Evolutionary conservation across 805 yeast species (phyloP).

Genomic region (Teunomyces pallodes): DNA sequence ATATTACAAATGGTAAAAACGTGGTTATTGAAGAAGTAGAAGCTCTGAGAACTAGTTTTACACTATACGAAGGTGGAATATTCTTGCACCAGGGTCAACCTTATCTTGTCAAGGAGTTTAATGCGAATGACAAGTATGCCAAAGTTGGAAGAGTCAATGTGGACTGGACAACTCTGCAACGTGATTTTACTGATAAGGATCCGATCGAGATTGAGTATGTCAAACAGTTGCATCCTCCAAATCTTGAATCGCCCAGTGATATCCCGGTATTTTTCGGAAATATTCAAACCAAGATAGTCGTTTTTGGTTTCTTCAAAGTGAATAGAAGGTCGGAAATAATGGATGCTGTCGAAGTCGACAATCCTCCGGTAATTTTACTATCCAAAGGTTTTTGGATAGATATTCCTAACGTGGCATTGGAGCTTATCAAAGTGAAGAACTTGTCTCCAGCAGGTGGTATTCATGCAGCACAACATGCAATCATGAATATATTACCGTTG

Average conservation of each 20-base stretch:
- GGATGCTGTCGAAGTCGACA: slow-evolving; percentile 89
- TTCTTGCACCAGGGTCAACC: slow-evolving; percentile 93
- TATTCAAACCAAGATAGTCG: slow-evolving; percentile 68
- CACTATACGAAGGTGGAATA: slow-evolving; percentile 88
- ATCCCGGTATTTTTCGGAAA: slow-evolving; percentile 75
- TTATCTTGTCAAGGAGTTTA: slow-evolving; percentile 80
- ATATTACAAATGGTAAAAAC: slow-evolving; percentile 74
- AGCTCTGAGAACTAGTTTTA: slow-evolving; percentile 83
- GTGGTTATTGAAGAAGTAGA: slow-evolving; percentile 86
- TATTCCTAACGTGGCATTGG: slow-evolving; percentile 65
- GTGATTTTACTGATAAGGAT: slow-evolving; percentile 93
- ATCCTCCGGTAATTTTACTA: slow-evolving; percentile 70
- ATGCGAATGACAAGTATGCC: slow-evolving; percentile 75
- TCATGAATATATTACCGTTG: slow-evolving; percentile 75
- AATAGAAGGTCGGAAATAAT: slow-evolving; percentile 74
- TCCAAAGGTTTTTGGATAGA: slow-evolving; percentile 94
- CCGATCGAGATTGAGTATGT: slow-evolving; percentile 70
- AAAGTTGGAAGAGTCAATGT: slow-evolving; percentile 86
- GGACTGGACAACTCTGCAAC: slow-evolving; percentile 88
- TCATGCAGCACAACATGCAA: slow-evolving; percentile 94
- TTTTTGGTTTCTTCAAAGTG: slow-evolving; percentile 90
- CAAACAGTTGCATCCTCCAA: slow-evolving; percentile 49
- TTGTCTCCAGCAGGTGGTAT: slow-evolving; percentile 84
- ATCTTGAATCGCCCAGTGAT: slow-evolving; percentile 26
- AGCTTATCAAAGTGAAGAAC: slow-evolving; percentile 51